Percentiles rank a stretch among this genome's conserved stretches.
Conservation (phyloP, 129 eudicot species). For the Flaveria brownii region DNA sequence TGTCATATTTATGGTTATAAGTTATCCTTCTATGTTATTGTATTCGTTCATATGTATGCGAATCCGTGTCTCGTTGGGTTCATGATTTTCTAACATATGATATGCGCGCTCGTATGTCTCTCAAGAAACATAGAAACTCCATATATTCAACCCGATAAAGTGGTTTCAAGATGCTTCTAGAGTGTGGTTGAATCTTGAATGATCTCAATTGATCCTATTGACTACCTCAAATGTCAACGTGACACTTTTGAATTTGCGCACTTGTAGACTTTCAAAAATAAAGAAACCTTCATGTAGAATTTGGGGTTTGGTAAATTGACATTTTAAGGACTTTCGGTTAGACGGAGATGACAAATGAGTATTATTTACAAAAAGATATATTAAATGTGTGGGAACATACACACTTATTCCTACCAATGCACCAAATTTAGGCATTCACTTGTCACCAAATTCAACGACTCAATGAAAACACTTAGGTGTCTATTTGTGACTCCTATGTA, state of each 20-base stretch:
- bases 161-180: not conserved
- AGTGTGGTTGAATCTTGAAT: not conserved
- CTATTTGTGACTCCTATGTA: not conserved
- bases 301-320: not conserved
- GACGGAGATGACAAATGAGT: not conserved
- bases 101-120: not conserved
- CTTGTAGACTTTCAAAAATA: not conserved
- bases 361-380: not conserved
- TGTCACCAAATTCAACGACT: not conserved
- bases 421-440: not conserved
- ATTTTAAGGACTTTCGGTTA: not conserved
- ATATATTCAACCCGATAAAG: no score
- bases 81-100: not conserved
- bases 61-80: not conserved
- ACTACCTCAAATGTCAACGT: not conserved
- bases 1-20: no score
- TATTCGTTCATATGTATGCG: not conserved
- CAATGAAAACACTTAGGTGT: not conserved
- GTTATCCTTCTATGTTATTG: not conserved
- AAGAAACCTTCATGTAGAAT: not conserved
- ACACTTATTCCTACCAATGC: slow-evolving; percentile 4
- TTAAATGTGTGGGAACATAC: slow-evolving; percentile 6
- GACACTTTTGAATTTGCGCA: not conserved
- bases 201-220: not conserved
- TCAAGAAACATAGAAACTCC: not conserved